These are phyloP conservation scores for Phytophthora capsici DNA, from an alignment of 352 stramenopile species.

Conservation along the genomic window DNA sequence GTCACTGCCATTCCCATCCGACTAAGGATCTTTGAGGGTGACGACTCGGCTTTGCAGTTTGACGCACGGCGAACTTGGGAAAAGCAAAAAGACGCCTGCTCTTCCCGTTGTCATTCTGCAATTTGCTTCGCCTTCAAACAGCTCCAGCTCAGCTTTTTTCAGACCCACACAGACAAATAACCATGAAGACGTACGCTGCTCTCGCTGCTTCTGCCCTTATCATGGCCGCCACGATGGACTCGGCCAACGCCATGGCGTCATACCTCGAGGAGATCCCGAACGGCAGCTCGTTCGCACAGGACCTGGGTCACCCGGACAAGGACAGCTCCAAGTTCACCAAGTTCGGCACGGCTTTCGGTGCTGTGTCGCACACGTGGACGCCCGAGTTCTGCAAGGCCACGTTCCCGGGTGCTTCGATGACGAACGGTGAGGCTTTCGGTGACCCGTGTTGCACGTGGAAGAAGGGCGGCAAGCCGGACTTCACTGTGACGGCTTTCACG, in stretches of 20 bases:
- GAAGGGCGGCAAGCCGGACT: constrained; percentile 42
- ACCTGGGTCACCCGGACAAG: constrained; percentile 38
- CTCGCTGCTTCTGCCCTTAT: constrained; percentile 33
- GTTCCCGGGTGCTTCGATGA: constrained; percentile 40
- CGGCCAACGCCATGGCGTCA: constrained; percentile 22
- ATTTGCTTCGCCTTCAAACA: constrained; percentile 27
- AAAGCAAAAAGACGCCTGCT: constrained; percentile 3
- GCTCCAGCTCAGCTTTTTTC: constrained; percentile 11
- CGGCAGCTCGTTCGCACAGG: constrained; percentile 44
- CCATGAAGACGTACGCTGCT: constrained; percentile 28
- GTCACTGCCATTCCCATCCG: constrained; percentile 23
- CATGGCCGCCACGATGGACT: constrained; percentile 25
- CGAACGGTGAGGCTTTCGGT: constrained; percentile 52
- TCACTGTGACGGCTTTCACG: constrained; percentile 44
- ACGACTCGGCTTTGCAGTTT: constrained; percentile 23
- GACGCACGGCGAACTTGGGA: neutral
- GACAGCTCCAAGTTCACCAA: constrained; percentile 44
- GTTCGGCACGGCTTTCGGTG: constrained; percentile 44
- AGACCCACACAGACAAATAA: constrained; percentile 5
- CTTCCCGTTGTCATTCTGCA: constrained; percentile 28
- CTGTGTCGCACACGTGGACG: constrained; percentile 34
- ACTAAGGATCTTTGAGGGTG: constrained; percentile 12
- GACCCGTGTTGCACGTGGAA: constrained; percentile 65
- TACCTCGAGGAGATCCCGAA: constrained; percentile 52
- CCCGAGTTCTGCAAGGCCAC: constrained; percentile 25